phyloP scores from a whole-genome alignment of 768 basidiomycete genomes.

The Clathrus columnatus region DNA sequence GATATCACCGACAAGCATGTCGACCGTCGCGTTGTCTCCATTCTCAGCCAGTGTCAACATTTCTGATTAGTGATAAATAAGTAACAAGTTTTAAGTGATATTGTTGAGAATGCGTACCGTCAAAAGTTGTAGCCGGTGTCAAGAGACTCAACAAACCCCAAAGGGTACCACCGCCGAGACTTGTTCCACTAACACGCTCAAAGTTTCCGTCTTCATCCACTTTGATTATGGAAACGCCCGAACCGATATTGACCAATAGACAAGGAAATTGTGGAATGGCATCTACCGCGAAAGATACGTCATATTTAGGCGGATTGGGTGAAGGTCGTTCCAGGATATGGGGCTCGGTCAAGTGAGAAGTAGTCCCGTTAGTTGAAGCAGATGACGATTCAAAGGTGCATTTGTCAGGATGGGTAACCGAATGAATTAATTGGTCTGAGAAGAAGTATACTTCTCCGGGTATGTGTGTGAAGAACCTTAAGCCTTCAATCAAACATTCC shows the following conservation, averaged over 20 bases:
- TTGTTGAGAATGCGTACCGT: conserved; percentile 55
- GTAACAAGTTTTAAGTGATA: not conserved
- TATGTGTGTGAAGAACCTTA: conserved; percentile 92
- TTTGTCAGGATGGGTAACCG: conserved; percentile 32
- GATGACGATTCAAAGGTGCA: not conserved
- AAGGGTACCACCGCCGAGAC: conserved; percentile 91
- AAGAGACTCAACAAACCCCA: conserved; percentile 93
- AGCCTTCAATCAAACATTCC: conserved; percentile 94
- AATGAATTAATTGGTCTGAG: conserved; percentile 91
- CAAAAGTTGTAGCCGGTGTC: conserved; percentile 92
- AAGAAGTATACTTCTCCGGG: conserved; percentile 98
- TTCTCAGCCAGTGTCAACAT: conserved; percentile 91
- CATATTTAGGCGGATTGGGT: conserved; percentile 82
- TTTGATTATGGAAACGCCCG: conserved; percentile 95
- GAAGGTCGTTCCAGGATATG: conserved; percentile 69
- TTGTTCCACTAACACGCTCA: conserved; percentile 95
- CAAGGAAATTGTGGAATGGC: conserved; percentile 90
- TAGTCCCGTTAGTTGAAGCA: conserved; percentile 10
- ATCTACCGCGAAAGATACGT: conserved; percentile 78
- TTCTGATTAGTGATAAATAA: conserved; percentile 42
- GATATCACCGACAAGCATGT: conserved; percentile 99
- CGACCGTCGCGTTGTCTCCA: conserved; percentile 89
- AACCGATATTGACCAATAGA: conserved; percentile 95
- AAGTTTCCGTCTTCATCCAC: conserved; percentile 92
- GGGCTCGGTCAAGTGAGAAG: conserved; percentile 14